Percentiles rank a stretch among this genome's conserved stretches.
These are phyloP conservation scores for Carex arenaria DNA, from an alignment of 202 grass and related monocot genomes.

Conservation along the genomic window DNA sequence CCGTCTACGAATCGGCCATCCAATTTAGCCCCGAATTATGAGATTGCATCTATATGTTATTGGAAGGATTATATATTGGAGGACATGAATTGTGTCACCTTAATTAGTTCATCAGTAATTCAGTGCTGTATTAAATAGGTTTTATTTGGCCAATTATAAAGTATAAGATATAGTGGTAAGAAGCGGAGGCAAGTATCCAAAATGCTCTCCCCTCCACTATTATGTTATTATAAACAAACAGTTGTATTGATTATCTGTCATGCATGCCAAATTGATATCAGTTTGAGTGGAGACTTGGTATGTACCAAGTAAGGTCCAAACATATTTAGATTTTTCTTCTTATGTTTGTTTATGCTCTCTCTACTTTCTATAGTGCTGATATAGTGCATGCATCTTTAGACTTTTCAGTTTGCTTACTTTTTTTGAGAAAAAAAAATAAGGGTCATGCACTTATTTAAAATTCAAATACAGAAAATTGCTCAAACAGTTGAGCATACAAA, in stretches of 20 bases:
- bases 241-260: neutral
- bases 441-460: too few relatives aligned
- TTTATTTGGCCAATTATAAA: conserved; percentile 18
- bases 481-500: too few relatives aligned
- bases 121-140: neutral
- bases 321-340: neutral
- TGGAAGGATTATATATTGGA: neutral
- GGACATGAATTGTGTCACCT: conserved; percentile 4
- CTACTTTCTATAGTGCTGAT: neutral
- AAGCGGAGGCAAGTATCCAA: conserved; percentile 18
- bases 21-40: conserved; percentile 38
- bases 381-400: neutral
- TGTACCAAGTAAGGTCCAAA: neutral
- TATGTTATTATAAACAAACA: conserved; percentile 1
- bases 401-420: neutral
- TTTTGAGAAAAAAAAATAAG: neutral
- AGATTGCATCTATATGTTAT: neutral
- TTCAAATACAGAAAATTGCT: too few relatives aligned
- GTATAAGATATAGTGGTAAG: conserved; percentile 19
- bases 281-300: neutral
- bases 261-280: neutral
- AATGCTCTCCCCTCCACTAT: conserved; percentile 32
- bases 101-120: conserved; percentile 19
- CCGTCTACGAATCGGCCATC: conserved; percentile 42
- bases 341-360: neutral